These are phyloP conservation scores for Colletotrichum euphorbiae DNA, from an alignment of 2,329 filamentous ascomycete genomes.

Conservation along the genomic window DNA sequence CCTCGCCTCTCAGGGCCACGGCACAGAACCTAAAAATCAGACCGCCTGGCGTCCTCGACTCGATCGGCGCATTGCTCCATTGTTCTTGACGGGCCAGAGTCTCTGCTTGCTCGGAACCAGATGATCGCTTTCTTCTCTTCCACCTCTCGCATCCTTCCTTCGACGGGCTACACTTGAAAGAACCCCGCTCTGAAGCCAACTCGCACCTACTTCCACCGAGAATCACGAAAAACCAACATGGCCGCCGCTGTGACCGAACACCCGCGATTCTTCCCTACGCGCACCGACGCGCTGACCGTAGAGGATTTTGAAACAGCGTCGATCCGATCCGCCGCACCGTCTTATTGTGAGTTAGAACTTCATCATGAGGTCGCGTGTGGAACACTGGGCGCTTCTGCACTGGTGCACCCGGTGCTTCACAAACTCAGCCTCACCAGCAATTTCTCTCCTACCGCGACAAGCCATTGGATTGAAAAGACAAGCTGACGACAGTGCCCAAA, in stretches of 20 bases:
- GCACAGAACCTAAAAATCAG: background rate
- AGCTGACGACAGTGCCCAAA: background rate
- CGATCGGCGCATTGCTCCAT: slow-evolving; percentile 10
- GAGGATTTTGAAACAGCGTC: slow-evolving; percentile 77
- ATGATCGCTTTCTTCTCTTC: slow-evolving; percentile 19
- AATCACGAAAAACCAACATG: slow-evolving; percentile 17
- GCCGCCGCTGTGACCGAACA: slow-evolving; percentile 31
- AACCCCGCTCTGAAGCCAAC: background rate
- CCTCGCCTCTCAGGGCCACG: background rate
- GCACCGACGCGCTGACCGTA: slow-evolving; percentile 48
- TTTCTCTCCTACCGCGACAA: background rate
- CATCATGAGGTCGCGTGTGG: slow-evolving; percentile 6
- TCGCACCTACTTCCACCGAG: background rate
- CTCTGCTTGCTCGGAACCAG: slow-evolving; percentile 16
- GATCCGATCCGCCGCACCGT: slow-evolving; percentile 75
- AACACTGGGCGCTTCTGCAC: background rate
- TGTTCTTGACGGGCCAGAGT: slow-evolving; percentile 13
- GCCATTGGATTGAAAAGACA: background rate
- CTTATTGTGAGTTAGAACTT: slow-evolving; percentile 65
- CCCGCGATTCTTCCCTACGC: slow-evolving; percentile 37
- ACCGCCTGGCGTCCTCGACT: background rate
- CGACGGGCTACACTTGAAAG: slow-evolving; percentile 21
- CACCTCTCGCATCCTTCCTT: slow-evolving; percentile 13
- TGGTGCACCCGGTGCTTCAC: background rate
- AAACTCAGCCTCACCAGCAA: slow-evolving; percentile 7